phyloP scores from a whole-genome alignment of 1,284 basidiomycete species.

The Hymenochaete sp. region DNA sequence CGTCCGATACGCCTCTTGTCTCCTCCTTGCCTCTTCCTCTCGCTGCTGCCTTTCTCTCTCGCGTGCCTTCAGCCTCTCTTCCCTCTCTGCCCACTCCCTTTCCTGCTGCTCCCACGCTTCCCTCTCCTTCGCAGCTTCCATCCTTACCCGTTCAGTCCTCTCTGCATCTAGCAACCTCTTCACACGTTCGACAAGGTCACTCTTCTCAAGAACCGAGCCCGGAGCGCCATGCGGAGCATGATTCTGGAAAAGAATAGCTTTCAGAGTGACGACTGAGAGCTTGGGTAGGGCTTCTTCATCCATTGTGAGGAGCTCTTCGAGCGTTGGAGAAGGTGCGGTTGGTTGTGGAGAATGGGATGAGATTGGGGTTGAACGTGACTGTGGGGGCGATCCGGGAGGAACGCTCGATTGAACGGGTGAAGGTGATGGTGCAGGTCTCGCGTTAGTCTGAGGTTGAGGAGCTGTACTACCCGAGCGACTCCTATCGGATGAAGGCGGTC shows the following conservation, averaged over 20 bases:
- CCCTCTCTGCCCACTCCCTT: conserved; percentile 14
- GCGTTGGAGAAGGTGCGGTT: conserved; percentile 33
- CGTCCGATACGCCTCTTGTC: conserved; percentile 30
- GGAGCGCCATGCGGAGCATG: conserved; percentile 52
- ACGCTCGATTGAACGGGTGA: not conserved
- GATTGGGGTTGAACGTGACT: not conserved
- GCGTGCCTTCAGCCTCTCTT: conserved; percentile 16
- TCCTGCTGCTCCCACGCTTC: conserved; percentile 21
- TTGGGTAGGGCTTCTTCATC: conserved; percentile 43
- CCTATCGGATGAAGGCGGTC: conserved; percentile 17
- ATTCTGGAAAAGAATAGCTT: conserved; percentile 67
- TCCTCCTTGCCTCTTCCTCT: conserved; percentile 26
- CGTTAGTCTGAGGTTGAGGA: conserved; percentile 29
- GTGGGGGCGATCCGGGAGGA: not conserved
- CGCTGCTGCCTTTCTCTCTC: conserved; percentile 23
- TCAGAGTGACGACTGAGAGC: conserved; percentile 59
- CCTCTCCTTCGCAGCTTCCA: conserved; percentile 22
- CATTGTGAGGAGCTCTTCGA: conserved; percentile 61
- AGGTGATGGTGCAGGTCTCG: conserved; percentile 23
- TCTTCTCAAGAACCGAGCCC: conserved; percentile 58
- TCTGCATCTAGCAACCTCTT: conserved; percentile 58
- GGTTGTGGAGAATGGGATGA: conserved; percentile 21
- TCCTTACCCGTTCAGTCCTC: conserved; percentile 42
- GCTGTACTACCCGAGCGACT: too few relatives aligned
- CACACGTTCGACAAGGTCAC: conserved; percentile 67